Evolutionary conservation across 1,284 basidiomycete genomes (phyloP), one percentile per base, ranked within the genome.

Genomic region (Athelia psychrophila): DNA sequence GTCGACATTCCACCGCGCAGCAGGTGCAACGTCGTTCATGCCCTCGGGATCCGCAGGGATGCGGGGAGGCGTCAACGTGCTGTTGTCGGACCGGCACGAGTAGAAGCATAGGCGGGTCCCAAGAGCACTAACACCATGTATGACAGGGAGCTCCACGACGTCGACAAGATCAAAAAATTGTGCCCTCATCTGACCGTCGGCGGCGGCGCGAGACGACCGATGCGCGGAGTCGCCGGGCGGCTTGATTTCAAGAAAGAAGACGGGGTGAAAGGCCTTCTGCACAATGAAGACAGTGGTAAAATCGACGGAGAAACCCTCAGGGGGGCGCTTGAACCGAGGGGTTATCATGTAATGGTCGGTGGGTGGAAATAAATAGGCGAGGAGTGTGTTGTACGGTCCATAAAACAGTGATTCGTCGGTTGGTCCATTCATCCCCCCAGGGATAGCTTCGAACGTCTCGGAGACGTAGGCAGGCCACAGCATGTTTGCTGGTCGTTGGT

Each of bases 151-250:
- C 40, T 30, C 35, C 4, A 42, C 55, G 49, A 25, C 24, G 12
- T 18, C 20, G 38, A 16, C 38, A 22, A 61, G 20, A 42, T 36
- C 47, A 2, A 44, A 25, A 50, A 56, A 59, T 49, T 56, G 36
- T 15, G 55, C 52, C 27, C 60, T 57, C 63, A 63, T 63, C 52
- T 64, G 59, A 33, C 55, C 44, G 42, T 64, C 62, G 44, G 62
- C 59, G 20, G 46, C 48, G 18, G 30, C 38, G 44, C 62, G 56
- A 22, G 42, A 35, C 22, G 50, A 55, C 22, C 49, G 50, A 16
- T 56, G 23, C 36, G 58, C 38, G 40, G 60, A 32, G 49, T 58
- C 50, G 33, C 40, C 50, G 47, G 52, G 55, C 44, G 58, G 51
- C 36, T 61, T 62, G 36, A 62, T 58, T 47, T 61, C 54, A 49